phyloP scores from a whole-genome alignment of 2,329 filamentous ascomycete species.

The Fusarium sp. region DNA sequence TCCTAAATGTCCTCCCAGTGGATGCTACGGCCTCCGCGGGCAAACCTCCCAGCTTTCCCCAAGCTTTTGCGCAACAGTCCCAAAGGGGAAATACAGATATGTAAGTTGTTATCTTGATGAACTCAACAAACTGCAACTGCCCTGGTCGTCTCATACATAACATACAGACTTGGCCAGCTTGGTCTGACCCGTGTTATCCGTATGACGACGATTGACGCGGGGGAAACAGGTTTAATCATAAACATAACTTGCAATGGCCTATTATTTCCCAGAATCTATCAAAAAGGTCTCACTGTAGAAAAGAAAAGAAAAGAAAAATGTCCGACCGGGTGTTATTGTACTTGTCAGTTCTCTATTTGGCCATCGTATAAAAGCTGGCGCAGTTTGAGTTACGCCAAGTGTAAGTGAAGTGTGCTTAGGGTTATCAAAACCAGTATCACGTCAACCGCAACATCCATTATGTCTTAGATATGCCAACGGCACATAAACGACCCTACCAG shows the following conservation, averaged over 20 bases:
- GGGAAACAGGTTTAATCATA: slow-evolving; percentile 3
- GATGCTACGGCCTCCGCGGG: slow-evolving; percentile 17
- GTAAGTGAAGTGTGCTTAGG: slow-evolving; percentile 5
- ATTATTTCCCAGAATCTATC: not conserved
- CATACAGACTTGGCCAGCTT: slow-evolving; percentile 15
- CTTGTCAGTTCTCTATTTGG: not conserved
- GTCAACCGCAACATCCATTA: not conserved
- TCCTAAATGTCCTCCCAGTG: not conserved
- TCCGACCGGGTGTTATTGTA: not conserved
- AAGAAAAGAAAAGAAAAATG: slow-evolving; percentile 6
- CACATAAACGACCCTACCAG: not conserved
- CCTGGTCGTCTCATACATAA: slow-evolving; percentile 19
- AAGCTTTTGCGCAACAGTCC: slow-evolving; percentile 30
- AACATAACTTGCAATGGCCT: not conserved
- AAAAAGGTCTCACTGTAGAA: slow-evolving; percentile 7
- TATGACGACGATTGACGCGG: slow-evolving; percentile 19
- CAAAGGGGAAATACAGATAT: slow-evolving; percentile 31
- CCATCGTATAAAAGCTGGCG: not conserved
- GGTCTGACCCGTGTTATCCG: slow-evolving; percentile 19
- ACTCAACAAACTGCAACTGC: slow-evolving; percentile 40
- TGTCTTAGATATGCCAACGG: slow-evolving; percentile 12
- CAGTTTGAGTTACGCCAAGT: slow-evolving; percentile 17
- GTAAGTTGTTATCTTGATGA: slow-evolving; percentile 9
- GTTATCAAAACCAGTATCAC: not conserved
- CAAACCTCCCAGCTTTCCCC: slow-evolving; percentile 31